A percentile compares a stretch with the other conserved stretches of the same genome.
Conservation (phyloP, 768 basidiomycete species). For the Auricularia auricula-judae region DNA sequence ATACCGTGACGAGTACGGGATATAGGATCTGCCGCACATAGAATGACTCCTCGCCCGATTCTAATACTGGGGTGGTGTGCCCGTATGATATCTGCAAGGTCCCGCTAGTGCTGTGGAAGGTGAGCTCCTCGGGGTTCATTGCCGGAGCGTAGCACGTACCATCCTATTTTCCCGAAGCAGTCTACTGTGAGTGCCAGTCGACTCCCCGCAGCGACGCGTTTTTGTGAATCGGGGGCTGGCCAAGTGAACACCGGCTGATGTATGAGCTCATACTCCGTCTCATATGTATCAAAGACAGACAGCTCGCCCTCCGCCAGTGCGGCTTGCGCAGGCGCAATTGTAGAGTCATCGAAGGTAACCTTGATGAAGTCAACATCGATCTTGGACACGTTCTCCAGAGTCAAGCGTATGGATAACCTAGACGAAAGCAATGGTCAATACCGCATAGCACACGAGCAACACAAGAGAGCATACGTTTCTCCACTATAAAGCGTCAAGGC, state of each 20-base stretch:
- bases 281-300: conserved; percentile 77
- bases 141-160: conserved; percentile 39
- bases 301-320: conserved; percentile 71
- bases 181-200: conserved; percentile 55
- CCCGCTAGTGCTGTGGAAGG: conserved; percentile 51
- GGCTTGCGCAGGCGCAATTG: conserved; percentile 63
- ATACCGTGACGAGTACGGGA: conserved; percentile 87
- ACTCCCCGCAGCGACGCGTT: conserved; percentile 55
- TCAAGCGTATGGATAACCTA: conserved; percentile 77
- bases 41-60: conserved; percentile 40
- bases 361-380: conserved; percentile 78
- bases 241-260: conserved; percentile 75
- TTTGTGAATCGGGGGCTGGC: conserved; percentile 29
- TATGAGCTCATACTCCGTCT: conserved; percentile 74
- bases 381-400: conserved; percentile 80
- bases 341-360: conserved; percentile 85
- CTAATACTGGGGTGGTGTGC: conserved; percentile 24
- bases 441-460: neutral
- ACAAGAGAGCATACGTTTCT: conserved; percentile 52
- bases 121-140: no score
- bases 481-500: conserved; percentile 94
- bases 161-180: conserved; percentile 85
- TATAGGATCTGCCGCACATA: conserved; percentile 81
- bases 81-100: conserved; percentile 79
- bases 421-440: conserved; percentile 5